Base-by-base conservation (phyloP, 2,329 filamentous ascomycete genomes). In the Fonsecaea monophora region DNA sequence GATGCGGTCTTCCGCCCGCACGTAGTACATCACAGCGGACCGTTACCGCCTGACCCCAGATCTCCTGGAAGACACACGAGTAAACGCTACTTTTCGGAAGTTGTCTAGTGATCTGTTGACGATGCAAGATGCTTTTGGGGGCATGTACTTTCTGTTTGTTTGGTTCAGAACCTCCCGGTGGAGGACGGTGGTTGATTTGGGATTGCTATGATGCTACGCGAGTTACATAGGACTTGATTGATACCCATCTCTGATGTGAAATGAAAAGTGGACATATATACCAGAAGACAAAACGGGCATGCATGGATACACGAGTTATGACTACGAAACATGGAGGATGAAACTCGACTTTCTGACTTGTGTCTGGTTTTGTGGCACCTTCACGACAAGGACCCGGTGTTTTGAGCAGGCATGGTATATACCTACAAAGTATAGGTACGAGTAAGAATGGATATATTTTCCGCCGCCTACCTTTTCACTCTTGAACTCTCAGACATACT, bases 1-100 rank as follows among this genome's bases (percentile, higher is more conserved):
- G 92, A 96, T 78, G 92, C 92, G 4, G 90, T 97, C 15, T 97
- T 96, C 77, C 85, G 92, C 57, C 94, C 94, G 5, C 94, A 97
- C 77, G 92, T 97, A 15, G 94, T 97, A 2, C 94, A 98, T 78
- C 94, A 97, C 56, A 69, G 68, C 37, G 67, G 68, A n/a, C 65
- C 69, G 4, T 60, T 69, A 35, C 68, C 68, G 0, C 62, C 69
- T 4, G 69, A 72, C 40, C 68, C 71, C 25, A 62, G 69, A 40
- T 67, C 66, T n/a, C 70, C 70, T 38, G 70, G 59, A 15, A 60
- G 69, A 42, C 63, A 69, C 56, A 72, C 66, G 35, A 73, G 71
- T 48, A 73, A 73, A 61, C 54, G 71, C 53, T 73, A 72, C 64
- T 73, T 73, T 53, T 72, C 70, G 1, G 71, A 73, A 53, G 70